Evolutionary conservation across 2,329 filamentous ascomycete genomes (phyloP).

Genomic region (Chrysosporium keratinophilum): DNA sequence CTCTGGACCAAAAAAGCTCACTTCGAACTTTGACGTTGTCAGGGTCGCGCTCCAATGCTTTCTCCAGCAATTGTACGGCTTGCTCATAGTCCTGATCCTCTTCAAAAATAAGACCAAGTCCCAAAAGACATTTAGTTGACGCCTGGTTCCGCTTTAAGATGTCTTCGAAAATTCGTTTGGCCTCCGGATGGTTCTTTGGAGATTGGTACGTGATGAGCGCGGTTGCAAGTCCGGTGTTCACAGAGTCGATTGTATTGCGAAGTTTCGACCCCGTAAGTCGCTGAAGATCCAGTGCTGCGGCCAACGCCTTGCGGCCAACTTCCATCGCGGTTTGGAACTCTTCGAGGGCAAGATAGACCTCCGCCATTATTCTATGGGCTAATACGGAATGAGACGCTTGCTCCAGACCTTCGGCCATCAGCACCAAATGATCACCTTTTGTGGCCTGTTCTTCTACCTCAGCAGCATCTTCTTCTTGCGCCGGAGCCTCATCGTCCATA

Average conservation of each 20-base stretch:
- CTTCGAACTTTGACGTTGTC: slow-evolving; percentile 68
- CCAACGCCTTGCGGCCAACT: slow-evolving; percentile 62
- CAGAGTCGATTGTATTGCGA: slow-evolving; percentile 58
- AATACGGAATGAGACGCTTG: slow-evolving; percentile 59
- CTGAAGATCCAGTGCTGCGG: slow-evolving; percentile 50
- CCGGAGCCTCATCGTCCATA: slow-evolving; percentile 27
- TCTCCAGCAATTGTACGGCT: slow-evolving; percentile 68
- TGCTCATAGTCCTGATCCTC: slow-evolving; percentile 81
- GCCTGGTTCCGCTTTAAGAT: slow-evolving; percentile 65
- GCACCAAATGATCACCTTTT: slow-evolving; percentile 66
- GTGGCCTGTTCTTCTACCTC: slow-evolving; percentile 41
- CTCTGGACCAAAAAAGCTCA: slow-evolving; percentile 87
- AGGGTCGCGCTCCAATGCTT: slow-evolving; percentile 62
- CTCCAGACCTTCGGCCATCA: slow-evolving; percentile 66
- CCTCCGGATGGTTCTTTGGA: slow-evolving; percentile 79
- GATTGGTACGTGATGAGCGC: slow-evolving; percentile 82
- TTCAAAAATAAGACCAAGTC: slow-evolving; percentile 81
- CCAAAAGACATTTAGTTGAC: slow-evolving; percentile 73
- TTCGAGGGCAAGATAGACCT: slow-evolving; percentile 74
- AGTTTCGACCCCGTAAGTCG: slow-evolving; percentile 59
- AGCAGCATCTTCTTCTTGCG: slow-evolving; percentile 19
- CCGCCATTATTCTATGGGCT: slow-evolving; percentile 69
- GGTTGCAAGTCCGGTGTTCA: slow-evolving; percentile 72
- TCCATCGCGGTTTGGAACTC: slow-evolving; percentile 77
- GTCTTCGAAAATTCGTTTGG: slow-evolving; percentile 71